Evolutionary conservation across 2,329 filamentous ascomycete species (phyloP), one percentile per base, ranked within the genome.

Genomic region (Clathrospora elynae): DNA sequence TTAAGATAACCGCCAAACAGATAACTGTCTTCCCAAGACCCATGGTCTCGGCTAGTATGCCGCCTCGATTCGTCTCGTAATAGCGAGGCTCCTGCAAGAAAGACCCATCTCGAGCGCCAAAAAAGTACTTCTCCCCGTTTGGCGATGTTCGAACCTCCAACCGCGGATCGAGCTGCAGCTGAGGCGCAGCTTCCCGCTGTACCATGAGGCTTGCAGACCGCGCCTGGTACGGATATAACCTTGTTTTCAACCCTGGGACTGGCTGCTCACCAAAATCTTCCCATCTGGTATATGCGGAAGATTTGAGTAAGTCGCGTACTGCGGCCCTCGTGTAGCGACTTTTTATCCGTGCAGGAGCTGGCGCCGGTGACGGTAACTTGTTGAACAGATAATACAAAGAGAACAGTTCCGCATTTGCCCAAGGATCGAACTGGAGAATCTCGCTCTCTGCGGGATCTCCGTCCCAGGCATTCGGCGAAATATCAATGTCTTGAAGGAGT

Each of bases 21-120:
- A 96, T 95, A 17, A 96, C 71, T 0, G 92, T 96, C 73, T 96
- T 97, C 0, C 92, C 91, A 32, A 75, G 73, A 19, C 78, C 78
- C 87, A 91, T 91, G 51, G 88, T 85, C 62, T 93, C 88, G 0
- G 87, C 87, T 10, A 90, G 72, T 10, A 92, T 86, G 2, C 90
- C 92, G 22, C 91, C 90, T 44, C 79, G 78, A 4, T 85, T 80
- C 17, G 83, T 79, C 30, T 93, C 89, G 55, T 92, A 96, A 45
- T 81, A 80, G 2, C 80, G 78, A 8, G 87, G 84, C n/a, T 86
- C 80, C 23, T 76, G 75, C 0, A 88, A 65, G 33, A 90, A 78
- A 0, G 75, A 74, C 0, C 82, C 81, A 11, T 82, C 78, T 30
- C 85, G 79, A 4, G 80, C 74, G 49, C 91, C 86, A 53, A 85